phyloP scores from a whole-genome alignment of 192 early-diverging fungal species.

The Cetraspora pellucida region DNA sequence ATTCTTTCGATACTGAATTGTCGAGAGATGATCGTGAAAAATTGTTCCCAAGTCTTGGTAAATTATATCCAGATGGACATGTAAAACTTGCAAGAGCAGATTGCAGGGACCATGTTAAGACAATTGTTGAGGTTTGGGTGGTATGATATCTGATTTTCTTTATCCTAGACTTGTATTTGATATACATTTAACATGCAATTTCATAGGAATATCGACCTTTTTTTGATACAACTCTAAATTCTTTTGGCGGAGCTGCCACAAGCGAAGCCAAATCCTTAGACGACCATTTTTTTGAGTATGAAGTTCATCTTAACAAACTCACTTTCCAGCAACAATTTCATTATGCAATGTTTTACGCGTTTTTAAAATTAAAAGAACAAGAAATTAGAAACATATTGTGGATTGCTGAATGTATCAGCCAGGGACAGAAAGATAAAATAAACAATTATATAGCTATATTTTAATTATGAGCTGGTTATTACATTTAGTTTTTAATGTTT shows the following conservation, averaged over 20 bases:
- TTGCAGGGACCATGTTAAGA: conserved; percentile 93
- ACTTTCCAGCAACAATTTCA: conserved; percentile 97
- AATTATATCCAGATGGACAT: conserved; percentile 91
- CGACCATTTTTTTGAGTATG: conserved; percentile 93
- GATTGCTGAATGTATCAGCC: conserved; percentile 99
- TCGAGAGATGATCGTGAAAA: conserved; percentile 95
- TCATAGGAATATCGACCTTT: conserved; percentile 80
- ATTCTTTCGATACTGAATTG: conserved; percentile 97
- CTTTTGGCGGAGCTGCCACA: conserved; percentile 32
- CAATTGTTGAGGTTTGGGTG: conserved; percentile 77
- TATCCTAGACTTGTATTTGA: too few relatives aligned
- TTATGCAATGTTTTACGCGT: conserved; percentile 93
- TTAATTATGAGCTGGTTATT: conserved; percentile 43
- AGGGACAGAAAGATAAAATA: conserved; percentile 94
- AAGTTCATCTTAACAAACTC: conserved; percentile 91
- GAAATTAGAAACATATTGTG: conserved; percentile 98
- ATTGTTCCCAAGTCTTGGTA: conserved; percentile 90
- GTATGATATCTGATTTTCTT: conserved; percentile 46
- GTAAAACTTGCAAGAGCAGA: conserved; percentile 81
- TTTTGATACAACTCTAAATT: conserved; percentile 62
- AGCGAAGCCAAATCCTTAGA: conserved; percentile 77
- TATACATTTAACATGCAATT: too few relatives aligned
- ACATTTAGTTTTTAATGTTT: neutral
- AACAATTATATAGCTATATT: conserved; percentile 93
- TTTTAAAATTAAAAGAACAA: conserved; percentile 96